Evolutionary conservation across 768 basidiomycete genomes (phyloP).

Genomic region (Kwoniella heveanensis): DNA sequence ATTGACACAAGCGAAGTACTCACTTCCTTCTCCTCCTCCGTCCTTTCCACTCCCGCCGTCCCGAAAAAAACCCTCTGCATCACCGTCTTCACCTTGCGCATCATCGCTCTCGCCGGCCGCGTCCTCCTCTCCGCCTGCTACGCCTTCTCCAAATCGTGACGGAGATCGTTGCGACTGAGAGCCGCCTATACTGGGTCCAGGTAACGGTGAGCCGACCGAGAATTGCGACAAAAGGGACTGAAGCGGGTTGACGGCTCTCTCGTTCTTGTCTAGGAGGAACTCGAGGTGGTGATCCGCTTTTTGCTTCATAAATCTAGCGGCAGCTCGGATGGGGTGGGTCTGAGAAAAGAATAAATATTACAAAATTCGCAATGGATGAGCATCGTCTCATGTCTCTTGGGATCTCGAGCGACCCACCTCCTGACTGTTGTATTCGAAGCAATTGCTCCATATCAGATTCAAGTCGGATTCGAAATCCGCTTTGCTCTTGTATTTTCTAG

Average conservation of each 20-base stretch:
- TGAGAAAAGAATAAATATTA: constrained; percentile 51
- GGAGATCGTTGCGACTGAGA: neutral
- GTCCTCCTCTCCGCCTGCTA: constrained; percentile 41
- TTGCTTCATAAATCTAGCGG: constrained; percentile 74
- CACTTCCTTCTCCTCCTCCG: constrained; percentile 18
- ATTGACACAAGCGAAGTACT: too few relatives aligned
- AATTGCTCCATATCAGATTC: constrained; percentile 96
- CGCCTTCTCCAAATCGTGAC: neutral
- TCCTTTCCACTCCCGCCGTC: constrained; percentile 13
- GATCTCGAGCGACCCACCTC: constrained; percentile 65
- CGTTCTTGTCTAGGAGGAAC: constrained; percentile 85
- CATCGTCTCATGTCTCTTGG: neutral
- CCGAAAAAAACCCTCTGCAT: constrained; percentile 17
- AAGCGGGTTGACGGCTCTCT: constrained; percentile 51
- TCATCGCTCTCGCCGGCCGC: constrained; percentile 44
- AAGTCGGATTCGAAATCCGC: constrained; percentile 90
- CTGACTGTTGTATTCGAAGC: constrained; percentile 84
- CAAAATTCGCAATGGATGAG: constrained; percentile 5
- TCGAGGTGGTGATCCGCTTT: constrained; percentile 84
- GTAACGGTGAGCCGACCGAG: constrained; percentile 8
- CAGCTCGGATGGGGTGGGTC: constrained; percentile 84
- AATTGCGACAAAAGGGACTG: constrained; percentile 18
- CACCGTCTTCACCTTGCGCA: constrained; percentile 19
- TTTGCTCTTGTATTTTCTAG: constrained; percentile 88
- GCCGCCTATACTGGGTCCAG: neutral